Evolutionary conservation across 75 land plant species (phyloP), one percentile per base, ranked within the genome.

Genomic region (Isoetes taiwanensis): DNA sequence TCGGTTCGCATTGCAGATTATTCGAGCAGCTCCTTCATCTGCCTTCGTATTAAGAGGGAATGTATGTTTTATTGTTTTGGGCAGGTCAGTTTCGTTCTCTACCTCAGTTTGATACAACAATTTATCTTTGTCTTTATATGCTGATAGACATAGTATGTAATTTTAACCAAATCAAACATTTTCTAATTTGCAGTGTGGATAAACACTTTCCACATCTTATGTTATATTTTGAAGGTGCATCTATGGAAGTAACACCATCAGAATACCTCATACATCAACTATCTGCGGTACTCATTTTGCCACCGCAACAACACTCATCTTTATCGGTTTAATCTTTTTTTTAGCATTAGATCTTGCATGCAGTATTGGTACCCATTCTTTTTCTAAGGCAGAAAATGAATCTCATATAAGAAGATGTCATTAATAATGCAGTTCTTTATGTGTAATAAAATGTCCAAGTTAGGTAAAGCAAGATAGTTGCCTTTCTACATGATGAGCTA

Each of bases 191-290:
- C 50, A 46, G 50, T n/a, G 16, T 46, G 12, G 16, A 46, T 46
- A 46, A 46, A n/a, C 16, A 6, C 8, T 46, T 46, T 16, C 50
- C 50, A 6, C 16, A 46, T n/a, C 25, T 46, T 5, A 23, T 46
- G 4, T 46, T 46, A 23, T 46, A 46, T n/a, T 46, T 46, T n/a
- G 50, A 46, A 4, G 50, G 50, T 4, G 50, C 50, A n/a, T 8
- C 50, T 6, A 46, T 46, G 50, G 5, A 5, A 6, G 16, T 46
- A n/a, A 46, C 50, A 8, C 50, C 50, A 19, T 5, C 50, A n/a
- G 50, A 46, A 23, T 46, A 46, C n/a, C 16, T 46, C 25, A 46
- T 46, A 6, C 16, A n/a, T 6, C 6, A 6, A 8, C 25, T 23
- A 6, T 46, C 50, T 46, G 50, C 50, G 50, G 50, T 46, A 46